phyloP scores from a whole-genome alignment of 2,329 filamentous ascomycete species.

The Claviceps sorghi region DNA sequence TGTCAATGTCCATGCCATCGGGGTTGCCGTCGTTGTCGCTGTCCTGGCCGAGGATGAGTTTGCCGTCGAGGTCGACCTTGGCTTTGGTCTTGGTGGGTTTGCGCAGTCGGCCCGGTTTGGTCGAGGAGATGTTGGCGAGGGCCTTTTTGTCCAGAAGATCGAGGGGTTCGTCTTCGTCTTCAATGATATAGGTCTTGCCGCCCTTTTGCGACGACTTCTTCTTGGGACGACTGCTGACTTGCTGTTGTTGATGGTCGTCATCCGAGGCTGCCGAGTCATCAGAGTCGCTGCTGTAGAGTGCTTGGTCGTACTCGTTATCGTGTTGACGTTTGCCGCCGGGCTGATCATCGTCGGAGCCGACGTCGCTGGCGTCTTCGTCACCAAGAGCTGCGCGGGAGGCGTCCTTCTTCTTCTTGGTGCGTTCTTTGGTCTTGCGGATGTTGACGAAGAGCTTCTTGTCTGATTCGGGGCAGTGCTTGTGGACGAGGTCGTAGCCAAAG shows the following conservation, averaged over 20 bases:
- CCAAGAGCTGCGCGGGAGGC: slow-evolving; percentile 39
- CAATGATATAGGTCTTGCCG: slow-evolving; percentile 71
- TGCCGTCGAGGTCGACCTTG: slow-evolving; percentile 62
- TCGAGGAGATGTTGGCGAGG: slow-evolving; percentile 84
- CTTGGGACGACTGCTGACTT: slow-evolving; percentile 20
- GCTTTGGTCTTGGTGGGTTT: slow-evolving; percentile 45
- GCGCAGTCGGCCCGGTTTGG: slow-evolving; percentile 57
- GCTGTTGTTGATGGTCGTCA: slow-evolving; percentile 28
- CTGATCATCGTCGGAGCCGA: slow-evolving; percentile 29
- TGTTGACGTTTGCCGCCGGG: slow-evolving; percentile 41
- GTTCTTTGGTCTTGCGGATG: slow-evolving; percentile 88
- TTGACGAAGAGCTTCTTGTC: slow-evolving; percentile 86
- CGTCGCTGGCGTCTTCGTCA: slow-evolving; percentile 42
- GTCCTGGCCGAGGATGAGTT: slow-evolving; percentile 57
- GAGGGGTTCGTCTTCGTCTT: slow-evolving; percentile 87
- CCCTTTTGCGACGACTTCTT: slow-evolving; percentile 40
- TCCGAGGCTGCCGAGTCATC: slow-evolving; percentile 38
- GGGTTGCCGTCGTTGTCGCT: slow-evolving; percentile 31
- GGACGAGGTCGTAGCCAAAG: slow-evolving; percentile 71
- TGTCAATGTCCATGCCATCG: slow-evolving; percentile 51
- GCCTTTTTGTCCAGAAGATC: slow-evolving; percentile 83
- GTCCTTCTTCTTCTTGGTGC: slow-evolving; percentile 79
- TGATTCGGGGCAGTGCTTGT: slow-evolving; percentile 66
- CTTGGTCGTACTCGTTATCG: slow-evolving; percentile 88
- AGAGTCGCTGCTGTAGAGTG: slow-evolving; percentile 73